Conservation (phyloP, 208 protist species). For the Acanthamoeba quina region DNA sequence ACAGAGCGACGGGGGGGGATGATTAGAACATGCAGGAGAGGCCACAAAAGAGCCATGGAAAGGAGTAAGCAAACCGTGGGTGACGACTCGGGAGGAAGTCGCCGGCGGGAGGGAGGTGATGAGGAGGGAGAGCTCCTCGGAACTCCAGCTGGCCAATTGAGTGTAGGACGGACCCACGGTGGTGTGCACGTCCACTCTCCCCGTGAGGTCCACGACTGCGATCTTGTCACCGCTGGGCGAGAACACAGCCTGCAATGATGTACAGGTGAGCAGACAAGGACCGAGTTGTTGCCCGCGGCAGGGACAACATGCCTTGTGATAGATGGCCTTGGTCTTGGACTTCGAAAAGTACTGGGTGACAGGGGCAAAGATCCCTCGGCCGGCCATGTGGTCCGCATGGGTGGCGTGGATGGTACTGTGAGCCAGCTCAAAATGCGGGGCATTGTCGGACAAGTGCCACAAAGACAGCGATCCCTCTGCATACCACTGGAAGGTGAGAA, state of each 20-base stretch:
- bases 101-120: not conserved
- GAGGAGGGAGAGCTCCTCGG: not conserved
- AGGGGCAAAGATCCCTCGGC: not conserved
- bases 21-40: not conserved
- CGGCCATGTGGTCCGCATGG: not conserved
- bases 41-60: not conserved
- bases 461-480: slow-evolving; percentile 54
- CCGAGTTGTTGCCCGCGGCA: not conserved
- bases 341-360: not conserved
- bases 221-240: slow-evolving; percentile 49
- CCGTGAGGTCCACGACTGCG: slow-evolving; percentile 39
- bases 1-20: not conserved
- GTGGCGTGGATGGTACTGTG: not conserved
- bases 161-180: not conserved
- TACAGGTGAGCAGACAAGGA: not conserved
- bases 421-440: not conserved
- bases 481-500: not conserved
- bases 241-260: not conserved
- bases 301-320: not conserved
- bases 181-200: slow-evolving; percentile 10
- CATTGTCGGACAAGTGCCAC: slow-evolving; percentile 7
- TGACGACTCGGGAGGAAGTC: not conserved
- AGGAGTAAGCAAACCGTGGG: not conserved
- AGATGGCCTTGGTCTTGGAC: slow-evolving; percentile 20
- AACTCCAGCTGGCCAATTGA: slow-evolving; percentile 23